Evolutionary conservation across 495 filamentous ascomycete genomes (phyloP).

Genomic region (Penicillium silybi): DNA sequence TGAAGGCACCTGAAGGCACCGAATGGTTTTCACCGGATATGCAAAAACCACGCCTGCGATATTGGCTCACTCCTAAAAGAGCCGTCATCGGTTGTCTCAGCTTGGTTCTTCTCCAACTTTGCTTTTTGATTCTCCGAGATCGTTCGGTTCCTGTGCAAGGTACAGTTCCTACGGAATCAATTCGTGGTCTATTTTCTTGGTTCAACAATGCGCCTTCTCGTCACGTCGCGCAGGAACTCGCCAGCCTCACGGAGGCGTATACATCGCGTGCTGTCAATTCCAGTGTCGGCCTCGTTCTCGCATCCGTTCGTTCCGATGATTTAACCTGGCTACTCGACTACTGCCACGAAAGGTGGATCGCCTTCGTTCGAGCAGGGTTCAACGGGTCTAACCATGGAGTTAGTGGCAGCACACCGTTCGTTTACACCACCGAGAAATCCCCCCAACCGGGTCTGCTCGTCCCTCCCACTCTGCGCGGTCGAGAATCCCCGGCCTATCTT

Average conservation of each 20-base stretch:
- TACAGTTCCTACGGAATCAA: background rate
- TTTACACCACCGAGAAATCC: constrained; percentile 31
- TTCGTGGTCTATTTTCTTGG: background rate
- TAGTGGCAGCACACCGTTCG: constrained; percentile 30
- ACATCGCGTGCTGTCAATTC: constrained; percentile 4
- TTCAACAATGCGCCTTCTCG: background rate
- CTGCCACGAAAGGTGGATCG: constrained; percentile 9
- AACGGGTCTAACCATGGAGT: background rate
- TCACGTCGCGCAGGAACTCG: constrained; percentile 1
- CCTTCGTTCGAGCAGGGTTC: background rate
- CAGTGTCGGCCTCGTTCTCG: constrained; percentile 12
- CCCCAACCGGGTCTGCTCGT: constrained; percentile 30
- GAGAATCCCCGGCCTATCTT: constrained; percentile 39
- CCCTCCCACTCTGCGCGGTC: constrained; percentile 32
- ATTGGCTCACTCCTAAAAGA: background rate
- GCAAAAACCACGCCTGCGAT: background rate
- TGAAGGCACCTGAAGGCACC: no score
- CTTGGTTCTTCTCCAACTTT: background rate
- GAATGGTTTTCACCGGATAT: no score
- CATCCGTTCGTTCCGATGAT: constrained; percentile 9
- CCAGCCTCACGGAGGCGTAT: constrained; percentile 4
- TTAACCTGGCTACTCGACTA: constrained; percentile 15
- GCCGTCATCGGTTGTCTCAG: background rate
- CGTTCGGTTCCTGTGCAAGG: background rate
- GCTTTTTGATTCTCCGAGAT: background rate